Evolutionary conservation across 2,329 filamentous ascomycete genomes (phyloP).

Genomic region (Ceratocystis eucalypticola): DNA sequence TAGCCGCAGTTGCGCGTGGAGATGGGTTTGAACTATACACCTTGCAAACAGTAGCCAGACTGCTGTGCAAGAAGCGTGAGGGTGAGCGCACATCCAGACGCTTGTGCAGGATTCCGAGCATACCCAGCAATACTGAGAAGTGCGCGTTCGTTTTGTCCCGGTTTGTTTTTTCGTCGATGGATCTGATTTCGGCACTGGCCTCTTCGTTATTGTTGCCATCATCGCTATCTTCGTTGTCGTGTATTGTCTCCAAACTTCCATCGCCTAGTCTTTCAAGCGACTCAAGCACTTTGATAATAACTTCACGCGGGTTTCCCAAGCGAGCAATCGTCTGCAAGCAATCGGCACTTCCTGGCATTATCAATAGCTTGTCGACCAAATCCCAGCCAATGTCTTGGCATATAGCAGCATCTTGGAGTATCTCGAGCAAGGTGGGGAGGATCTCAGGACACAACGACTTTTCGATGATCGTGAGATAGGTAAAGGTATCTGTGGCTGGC

Average conservation of each 20-base stretch:
- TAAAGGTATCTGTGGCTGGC: constrained; percentile 51
- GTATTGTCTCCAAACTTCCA: constrained; percentile 25
- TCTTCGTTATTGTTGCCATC: constrained; percentile 22
- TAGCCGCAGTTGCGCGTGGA: constrained; percentile 44
- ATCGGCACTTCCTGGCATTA: constrained; percentile 51
- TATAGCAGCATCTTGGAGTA: constrained; percentile 53
- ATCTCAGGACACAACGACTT: constrained; percentile 55
- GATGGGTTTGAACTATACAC: constrained; percentile 53
- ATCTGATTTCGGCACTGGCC: constrained; percentile 13
- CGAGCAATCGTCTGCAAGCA: constrained; percentile 63
- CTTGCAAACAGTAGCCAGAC: constrained; percentile 56
- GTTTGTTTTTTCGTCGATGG: neutral
- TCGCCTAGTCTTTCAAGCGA: constrained; percentile 43
- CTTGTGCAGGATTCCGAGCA: constrained; percentile 59
- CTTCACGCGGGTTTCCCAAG: constrained; percentile 67
- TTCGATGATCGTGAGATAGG: constrained; percentile 66
- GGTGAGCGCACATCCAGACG: constrained; percentile 66
- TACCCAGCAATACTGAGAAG: constrained; percentile 56
- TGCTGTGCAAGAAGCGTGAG: constrained; percentile 63
- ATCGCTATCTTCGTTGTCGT: constrained; percentile 28
- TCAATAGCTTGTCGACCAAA: constrained; percentile 59
- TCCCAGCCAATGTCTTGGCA: constrained; percentile 76
- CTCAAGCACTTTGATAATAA: constrained; percentile 68
- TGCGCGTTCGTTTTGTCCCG: constrained; percentile 21
- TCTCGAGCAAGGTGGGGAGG: constrained; percentile 52